phyloP scores from a whole-genome alignment of 2,329 filamentous ascomycete species.

The Tolypocladium guangdongense region DNA sequence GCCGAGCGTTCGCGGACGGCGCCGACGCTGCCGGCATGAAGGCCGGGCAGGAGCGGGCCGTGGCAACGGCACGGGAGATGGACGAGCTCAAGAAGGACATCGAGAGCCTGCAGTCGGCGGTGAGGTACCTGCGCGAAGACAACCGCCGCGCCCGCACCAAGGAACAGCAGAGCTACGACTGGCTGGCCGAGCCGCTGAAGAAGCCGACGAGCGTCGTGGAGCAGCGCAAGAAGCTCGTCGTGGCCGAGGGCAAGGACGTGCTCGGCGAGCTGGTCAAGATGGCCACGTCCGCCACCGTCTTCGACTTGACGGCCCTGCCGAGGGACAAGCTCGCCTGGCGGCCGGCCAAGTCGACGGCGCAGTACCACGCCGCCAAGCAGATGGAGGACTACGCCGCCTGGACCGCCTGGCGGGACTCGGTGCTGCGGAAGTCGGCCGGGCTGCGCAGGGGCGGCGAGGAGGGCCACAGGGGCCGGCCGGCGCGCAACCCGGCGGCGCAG shows the following conservation, averaged over 20 bases:
- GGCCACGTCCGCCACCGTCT: conserved; percentile 43
- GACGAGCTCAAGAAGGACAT: conserved; percentile 62
- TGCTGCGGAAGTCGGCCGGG: conserved; percentile 42
- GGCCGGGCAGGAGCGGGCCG: conserved; percentile 54
- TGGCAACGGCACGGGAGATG: conserved; percentile 62
- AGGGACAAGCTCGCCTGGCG: conserved; percentile 55
- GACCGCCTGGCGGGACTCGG: conserved; percentile 45
- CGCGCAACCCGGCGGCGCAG: conserved; percentile 30
- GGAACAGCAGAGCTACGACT: conserved; percentile 46
- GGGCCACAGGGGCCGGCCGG: conserved; percentile 11
- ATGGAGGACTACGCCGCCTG: conserved; percentile 54
- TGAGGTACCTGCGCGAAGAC: conserved; percentile 58
- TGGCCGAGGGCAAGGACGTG: conserved; percentile 51
- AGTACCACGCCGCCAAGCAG: conserved; percentile 55
- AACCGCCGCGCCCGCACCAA: conserved; percentile 49
- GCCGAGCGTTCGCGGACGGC: conserved; percentile 41
- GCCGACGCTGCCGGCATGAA: conserved; percentile 40
- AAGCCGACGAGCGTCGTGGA: conserved; percentile 32
- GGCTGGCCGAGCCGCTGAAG: conserved; percentile 50
- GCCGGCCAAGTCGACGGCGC: conserved; percentile 50
- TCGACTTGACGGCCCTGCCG: conserved; percentile 46
- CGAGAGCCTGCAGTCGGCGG: conserved; percentile 49
- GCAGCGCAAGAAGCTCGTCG: conserved; percentile 39
- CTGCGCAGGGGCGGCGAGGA: conserved; percentile 14
- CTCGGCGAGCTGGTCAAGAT: conserved; percentile 55